Base-by-base conservation (phyloP, 2,329 filamentous ascomycete species). In the Stagonosporopsis tanaceti region DNA sequence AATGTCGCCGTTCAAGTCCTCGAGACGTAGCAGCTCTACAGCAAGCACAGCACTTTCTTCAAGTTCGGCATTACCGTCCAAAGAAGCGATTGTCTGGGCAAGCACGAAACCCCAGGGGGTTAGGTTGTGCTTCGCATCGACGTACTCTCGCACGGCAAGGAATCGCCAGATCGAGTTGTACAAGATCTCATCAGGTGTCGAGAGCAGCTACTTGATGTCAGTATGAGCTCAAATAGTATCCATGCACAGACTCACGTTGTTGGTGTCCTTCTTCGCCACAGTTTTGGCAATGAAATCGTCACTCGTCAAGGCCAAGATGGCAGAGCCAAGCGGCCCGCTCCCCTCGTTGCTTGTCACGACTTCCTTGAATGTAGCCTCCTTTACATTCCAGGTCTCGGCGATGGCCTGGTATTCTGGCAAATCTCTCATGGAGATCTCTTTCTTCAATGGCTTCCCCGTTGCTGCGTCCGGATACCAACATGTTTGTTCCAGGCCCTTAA, bases 141-240 rank as follows among this genome's bases (percentile, higher is more conserved):
- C 83, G 69, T 97, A 99, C 24, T 89, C 93, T 57, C 93, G 87
- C 46, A 98, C 83, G 71, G 97, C 92, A 22, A 99, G 83, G 77
- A 97, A 95, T 53, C 93, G 87, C 90, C 92, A 97, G 57, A 94
- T 84, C 6, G 89, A 86, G 67, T 97, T 91, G 17, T 92, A 80
- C 24, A 85, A 79, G 52, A 94, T 84, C 68, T 95, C 90, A 15
- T 89, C 84, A 61, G 89, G 85, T n/a, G 89, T 85, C 57, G 83
- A 86, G 8, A 85, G 73, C 14, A 73, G 70, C 77, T 84, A 37
- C 1, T n/a, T 11, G 3, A 35, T 14, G 42, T 65, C 44, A 67
- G 52, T 28, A n/a, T 17, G 34, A 24, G 32, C 41, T 22, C 47
- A 2, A 48, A 28, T 6, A 48, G 12, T 14, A 12, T 30, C 14